Percentiles rank a stretch among this genome's conserved stretches.
phyloP scores from a whole-genome alignment of 768 basidiomycete genomes.

The Leucocoprinus sp. region DNA sequence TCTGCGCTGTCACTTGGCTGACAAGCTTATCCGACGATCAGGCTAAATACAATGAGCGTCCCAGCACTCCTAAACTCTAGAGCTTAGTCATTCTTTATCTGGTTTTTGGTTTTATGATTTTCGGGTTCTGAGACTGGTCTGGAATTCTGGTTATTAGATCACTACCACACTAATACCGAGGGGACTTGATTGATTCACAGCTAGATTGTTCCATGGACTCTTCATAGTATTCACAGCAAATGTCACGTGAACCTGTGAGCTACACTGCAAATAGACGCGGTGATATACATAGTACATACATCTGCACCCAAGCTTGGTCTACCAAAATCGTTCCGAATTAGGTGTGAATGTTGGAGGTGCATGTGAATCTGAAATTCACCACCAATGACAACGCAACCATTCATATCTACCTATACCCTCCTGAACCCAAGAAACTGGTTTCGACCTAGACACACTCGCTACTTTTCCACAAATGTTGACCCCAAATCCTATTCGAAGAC shows the following conservation, averaged over 20 bases:
- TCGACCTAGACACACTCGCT: not conserved
- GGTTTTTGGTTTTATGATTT: not conserved
- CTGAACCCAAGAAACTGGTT: not conserved
- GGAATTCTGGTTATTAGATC: slow-evolving; percentile 1
- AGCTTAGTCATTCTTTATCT: not conserved
- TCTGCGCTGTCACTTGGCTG: not conserved
- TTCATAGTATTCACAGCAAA: too few relatives aligned
- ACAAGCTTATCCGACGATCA: not conserved
- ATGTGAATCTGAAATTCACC: not conserved
- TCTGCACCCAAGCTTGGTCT: too few relatives aligned
- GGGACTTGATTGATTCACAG: not conserved
- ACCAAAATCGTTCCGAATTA: too few relatives aligned
- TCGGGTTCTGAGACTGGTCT: too few relatives aligned
- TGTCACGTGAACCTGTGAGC: too few relatives aligned
- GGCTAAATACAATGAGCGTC: slow-evolving; percentile 9
- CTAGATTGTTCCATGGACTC: slow-evolving; percentile 6
- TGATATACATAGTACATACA: too few relatives aligned
- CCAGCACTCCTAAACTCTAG: slow-evolving; percentile 8
- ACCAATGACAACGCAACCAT: slow-evolving; percentile 7
- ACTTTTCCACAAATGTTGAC: slow-evolving; percentile 14
- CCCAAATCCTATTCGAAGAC: slow-evolving; percentile 45
- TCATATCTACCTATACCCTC: slow-evolving; percentile 5
- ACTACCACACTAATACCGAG: not conserved
- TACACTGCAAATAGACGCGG: too few relatives aligned
- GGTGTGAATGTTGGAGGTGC: too few relatives aligned